These are phyloP conservation scores for Penicillium hordei DNA, from an alignment of 2,329 filamentous ascomycete species.

Conservation along the genomic window DNA sequence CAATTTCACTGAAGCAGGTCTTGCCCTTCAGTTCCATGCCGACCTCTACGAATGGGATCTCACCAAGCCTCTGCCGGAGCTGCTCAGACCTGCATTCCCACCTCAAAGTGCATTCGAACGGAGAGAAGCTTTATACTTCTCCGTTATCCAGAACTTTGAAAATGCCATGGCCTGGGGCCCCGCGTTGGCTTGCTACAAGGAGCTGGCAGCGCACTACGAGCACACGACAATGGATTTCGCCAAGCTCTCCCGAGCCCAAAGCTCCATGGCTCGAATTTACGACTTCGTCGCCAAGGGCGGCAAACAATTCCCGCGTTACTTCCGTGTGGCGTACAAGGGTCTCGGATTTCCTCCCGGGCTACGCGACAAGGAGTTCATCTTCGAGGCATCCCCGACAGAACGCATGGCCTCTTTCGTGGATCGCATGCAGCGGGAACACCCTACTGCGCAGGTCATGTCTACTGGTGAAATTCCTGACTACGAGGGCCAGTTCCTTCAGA, in stretches of 20 bases:
- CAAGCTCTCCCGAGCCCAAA: constrained; percentile 83
- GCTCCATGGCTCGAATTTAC: constrained; percentile 89
- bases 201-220: constrained; percentile 90
- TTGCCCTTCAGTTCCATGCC: constrained; percentile 85
- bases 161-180: constrained; percentile 93
- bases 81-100: constrained; percentile 74
- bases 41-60: constrained; percentile 93
- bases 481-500: constrained; percentile 85
- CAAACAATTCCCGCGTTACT: constrained; percentile 77
- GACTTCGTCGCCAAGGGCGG: constrained; percentile 83
- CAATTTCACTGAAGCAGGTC: constrained; percentile 82
- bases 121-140: constrained; percentile 87
- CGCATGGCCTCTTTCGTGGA: constrained; percentile 80
- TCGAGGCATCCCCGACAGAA: constrained; percentile 77
- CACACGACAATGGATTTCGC: constrained; percentile 84
- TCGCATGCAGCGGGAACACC: constrained; percentile 87
- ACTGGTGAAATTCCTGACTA: constrained; percentile 71
- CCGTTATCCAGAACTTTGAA: constrained; percentile 93
- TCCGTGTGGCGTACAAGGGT: constrained; percentile 85
- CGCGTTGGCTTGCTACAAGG: constrained; percentile 82
- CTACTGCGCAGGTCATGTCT: constrained; percentile 76
- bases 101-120: constrained; percentile 86
- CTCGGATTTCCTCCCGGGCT: constrained; percentile 80
- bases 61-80: constrained; percentile 61
- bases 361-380: constrained; percentile 88